Base-by-base conservation (phyloP, 176 grass and related monocot genomes). In the Paspalum notatum region DNA sequence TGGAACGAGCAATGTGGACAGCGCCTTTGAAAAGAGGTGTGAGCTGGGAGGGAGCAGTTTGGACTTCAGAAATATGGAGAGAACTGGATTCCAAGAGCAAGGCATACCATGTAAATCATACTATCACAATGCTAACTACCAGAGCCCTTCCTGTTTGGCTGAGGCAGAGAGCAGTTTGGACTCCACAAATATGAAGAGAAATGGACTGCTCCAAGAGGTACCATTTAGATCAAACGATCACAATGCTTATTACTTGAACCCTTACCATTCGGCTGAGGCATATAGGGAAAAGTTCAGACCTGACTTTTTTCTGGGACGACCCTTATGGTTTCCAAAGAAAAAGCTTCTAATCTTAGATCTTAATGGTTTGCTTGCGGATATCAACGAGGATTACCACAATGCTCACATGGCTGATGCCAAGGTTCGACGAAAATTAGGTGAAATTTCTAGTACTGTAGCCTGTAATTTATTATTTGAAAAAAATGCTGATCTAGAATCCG, bases 291-390 rank as follows among this genome's bases (percentile, higher is more conserved):
- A 60, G 24, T 67, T 79, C 45, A 87, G 81, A 65, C 13, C 42
- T 41, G 2, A 37, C 16, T 72, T 65, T 50, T 75, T 67, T 25
- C 87, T 41, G 13, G 68, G 73, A 57, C 71, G n/a, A 47, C 51
- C 76, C 44, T 78, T 89, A 78, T 45, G 47, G 26, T 15, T 50
- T 56, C 66, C 48, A 10, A 87, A 68, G 80, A 98, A 85, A 82
- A 98, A 95, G n/a, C 90, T 98, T 82, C 84, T 98, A 83, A 78
- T 98, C 58, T 86, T 98, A 84, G 95, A 98, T 91, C 85, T 98
- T 62, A 98, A 98, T 53, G 95, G 95, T 58, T 91, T 98, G 58
- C 92, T 98, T 87, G 95, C 78, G 14, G 95, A 98, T 84, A 94
- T 98, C 71, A 91, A 89, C 56, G 14, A 68, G 16, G 88, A 93